Conservation (phyloP, 2,329 filamentous ascomycete genomes). For the Colletotrichum liriopes region DNA sequence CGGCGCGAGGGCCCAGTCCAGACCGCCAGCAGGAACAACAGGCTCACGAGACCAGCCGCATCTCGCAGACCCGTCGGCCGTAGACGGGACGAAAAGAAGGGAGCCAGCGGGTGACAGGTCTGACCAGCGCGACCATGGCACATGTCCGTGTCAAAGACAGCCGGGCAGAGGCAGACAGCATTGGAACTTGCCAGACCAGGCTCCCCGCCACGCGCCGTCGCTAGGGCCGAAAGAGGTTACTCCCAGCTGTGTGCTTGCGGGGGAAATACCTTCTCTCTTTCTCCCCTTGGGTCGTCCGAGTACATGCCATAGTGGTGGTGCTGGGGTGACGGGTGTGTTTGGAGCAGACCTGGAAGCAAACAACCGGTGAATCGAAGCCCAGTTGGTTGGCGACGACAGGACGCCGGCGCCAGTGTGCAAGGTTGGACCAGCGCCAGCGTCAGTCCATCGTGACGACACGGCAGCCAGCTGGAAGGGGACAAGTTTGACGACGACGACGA, state of each 20-base stretch:
- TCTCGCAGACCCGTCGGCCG: slow-evolving; percentile 15
- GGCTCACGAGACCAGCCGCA: slow-evolving; percentile 14
- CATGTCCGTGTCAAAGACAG: slow-evolving; percentile 15
- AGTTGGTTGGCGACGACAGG: slow-evolving; percentile 2
- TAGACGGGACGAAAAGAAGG: slow-evolving; percentile 22
- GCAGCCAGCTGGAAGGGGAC: slow-evolving; percentile 18
- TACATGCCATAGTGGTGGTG: neutral
- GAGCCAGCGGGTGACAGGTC: slow-evolving; percentile 21
- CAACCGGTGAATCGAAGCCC: slow-evolving; percentile 11
- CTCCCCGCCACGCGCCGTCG: slow-evolving; percentile 23
- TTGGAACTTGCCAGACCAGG: slow-evolving; percentile 11
- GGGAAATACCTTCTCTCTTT: slow-evolving; percentile 14
- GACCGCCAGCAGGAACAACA: slow-evolving; percentile 16
- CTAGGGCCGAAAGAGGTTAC: slow-evolving; percentile 31
- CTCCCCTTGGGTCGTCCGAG: neutral
- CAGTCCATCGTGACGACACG: neutral
- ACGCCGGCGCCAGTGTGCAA: neutral
- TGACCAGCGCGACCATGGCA: slow-evolving; percentile 18
- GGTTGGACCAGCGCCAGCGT: slow-evolving; percentile 8
- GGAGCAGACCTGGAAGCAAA: slow-evolving; percentile 6
- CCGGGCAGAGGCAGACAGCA: neutral
- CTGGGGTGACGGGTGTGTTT: neutral
- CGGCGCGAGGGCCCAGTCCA: slow-evolving; percentile 28
- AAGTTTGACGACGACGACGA: neutral
- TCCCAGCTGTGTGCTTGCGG: slow-evolving; percentile 30